phyloP scores from a whole-genome alignment of 78 protist genomes.

The Pigoraptor vietnamica region DNA sequence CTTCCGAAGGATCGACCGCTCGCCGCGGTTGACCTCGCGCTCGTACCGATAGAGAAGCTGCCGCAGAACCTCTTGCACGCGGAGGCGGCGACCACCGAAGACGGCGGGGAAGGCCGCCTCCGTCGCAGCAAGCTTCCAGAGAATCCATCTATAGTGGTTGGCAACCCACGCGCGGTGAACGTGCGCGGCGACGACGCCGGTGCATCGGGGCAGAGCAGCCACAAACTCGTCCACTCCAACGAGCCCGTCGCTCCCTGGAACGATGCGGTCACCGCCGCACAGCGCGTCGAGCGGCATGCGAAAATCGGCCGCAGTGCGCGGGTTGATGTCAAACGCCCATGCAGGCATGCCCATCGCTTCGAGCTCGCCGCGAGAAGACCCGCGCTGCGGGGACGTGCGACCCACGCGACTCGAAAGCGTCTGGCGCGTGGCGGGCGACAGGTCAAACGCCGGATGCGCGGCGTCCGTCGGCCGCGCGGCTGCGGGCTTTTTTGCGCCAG shows the following conservation, averaged over 20 bases:
- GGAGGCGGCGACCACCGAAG: constrained; percentile 27
- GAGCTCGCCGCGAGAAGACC: neutral
- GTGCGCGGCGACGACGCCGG: neutral
- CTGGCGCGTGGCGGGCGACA: neutral
- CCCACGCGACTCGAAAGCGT: neutral
- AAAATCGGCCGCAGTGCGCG: neutral
- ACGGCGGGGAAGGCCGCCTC: constrained; percentile 36
- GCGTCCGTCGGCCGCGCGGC: neutral
- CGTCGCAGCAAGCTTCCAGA: constrained; percentile 60
- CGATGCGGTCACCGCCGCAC: neutral
- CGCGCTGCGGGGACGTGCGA: neutral
- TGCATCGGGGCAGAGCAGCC: neutral
- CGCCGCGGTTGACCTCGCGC: constrained; percentile 24
- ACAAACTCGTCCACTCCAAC: neutral
- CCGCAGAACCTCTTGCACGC: neutral
- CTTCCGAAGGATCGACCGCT: constrained; percentile 23
- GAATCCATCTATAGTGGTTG: constrained; percentile 71
- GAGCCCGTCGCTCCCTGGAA: neutral
- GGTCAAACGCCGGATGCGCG: neutral
- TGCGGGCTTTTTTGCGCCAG: no score
- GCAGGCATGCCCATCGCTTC: neutral
- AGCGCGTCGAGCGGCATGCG: neutral
- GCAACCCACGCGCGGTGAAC: constrained; percentile 30
- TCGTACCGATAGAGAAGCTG: constrained; percentile 38
- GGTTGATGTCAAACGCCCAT: neutral